A percentile compares a stretch with the other conserved stretches of the same genome.
Evolutionary conservation across 73 alveolate species (phyloP).

Genomic region (Stentor coeruleus): DNA sequence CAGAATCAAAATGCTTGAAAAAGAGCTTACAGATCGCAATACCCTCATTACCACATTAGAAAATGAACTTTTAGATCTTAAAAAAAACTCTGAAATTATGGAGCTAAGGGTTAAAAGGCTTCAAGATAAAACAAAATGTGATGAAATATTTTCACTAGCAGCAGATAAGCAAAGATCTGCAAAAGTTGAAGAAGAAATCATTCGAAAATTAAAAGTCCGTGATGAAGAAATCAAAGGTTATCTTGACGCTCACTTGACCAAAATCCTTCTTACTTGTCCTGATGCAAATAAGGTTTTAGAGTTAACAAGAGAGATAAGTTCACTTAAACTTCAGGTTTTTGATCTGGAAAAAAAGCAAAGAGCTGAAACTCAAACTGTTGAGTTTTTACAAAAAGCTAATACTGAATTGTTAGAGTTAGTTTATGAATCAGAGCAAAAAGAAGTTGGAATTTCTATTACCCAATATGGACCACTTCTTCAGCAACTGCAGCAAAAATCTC

Average conservation of each 20-base stretch:
- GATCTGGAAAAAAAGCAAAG: constrained; percentile 5
- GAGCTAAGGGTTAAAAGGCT: not conserved
- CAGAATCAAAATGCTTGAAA: not conserved
- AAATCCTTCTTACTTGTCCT: constrained; percentile 14
- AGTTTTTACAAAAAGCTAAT: not conserved
- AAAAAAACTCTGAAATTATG: not conserved
- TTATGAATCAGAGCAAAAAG: constrained; percentile 23
- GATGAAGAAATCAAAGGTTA: constrained; percentile 37
- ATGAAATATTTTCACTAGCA: not conserved
- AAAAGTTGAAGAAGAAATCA: constrained; percentile 36
- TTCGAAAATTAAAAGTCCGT: constrained; percentile 28
- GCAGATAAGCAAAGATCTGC: not conserved
- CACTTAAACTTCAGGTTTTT: constrained; percentile 24
- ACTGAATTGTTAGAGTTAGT: not conserved
- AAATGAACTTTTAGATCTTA: not conserved
- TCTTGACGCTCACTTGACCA: constrained; percentile 43
- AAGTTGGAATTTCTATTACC: not conserved
- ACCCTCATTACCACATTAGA: not conserved
- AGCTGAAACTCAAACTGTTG: not conserved
- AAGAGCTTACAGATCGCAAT: not conserved
- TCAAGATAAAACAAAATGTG: not conserved
- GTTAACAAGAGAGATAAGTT: constrained; percentile 32
- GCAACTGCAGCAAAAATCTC: constrained; percentile 21
- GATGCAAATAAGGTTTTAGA: constrained; percentile 33
- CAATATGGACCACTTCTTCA: not conserved